Evolutionary conservation across 306 rosid genomes (phyloP).

Genomic region (Pterocarpus macrocarpus): DNA sequence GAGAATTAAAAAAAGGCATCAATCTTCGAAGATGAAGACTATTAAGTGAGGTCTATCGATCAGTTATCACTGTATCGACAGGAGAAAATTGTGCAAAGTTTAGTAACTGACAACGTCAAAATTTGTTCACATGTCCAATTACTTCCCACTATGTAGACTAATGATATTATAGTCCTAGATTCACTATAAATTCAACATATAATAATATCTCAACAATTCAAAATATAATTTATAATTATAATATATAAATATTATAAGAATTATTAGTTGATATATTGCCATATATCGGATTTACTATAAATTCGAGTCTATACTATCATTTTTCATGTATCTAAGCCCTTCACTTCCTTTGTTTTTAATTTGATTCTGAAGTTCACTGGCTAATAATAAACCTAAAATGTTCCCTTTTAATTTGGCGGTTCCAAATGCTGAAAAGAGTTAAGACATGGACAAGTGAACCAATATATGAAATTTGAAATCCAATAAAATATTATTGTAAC

Average conservation of each 20-base stretch:
- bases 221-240: too few relatives aligned
- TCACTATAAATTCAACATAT: too few relatives aligned
- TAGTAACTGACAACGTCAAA: not conserved
- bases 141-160: not conserved
- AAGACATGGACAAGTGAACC: not conserved
- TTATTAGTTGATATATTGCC: too few relatives aligned
- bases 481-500: slow-evolving; percentile 17
- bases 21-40: not conserved
- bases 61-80: not conserved
- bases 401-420: slow-evolving; percentile 38
- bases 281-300: too few relatives aligned
- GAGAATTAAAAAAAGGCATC: not conserved
- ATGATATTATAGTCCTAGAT: too few relatives aligned
- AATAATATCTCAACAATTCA: too few relatives aligned
- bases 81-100: not conserved
- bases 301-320: too few relatives aligned
- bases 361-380: slow-evolving; percentile 10
- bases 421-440: slow-evolving; percentile 13
- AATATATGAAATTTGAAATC: slow-evolving; percentile 5
- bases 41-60: not conserved
- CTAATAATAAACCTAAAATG: slow-evolving; percentile 44
- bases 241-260: too few relatives aligned
- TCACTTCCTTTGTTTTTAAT: slow-evolving; percentile 12
- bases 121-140: slow-evolving; percentile 49
- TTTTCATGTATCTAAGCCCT: not conserved